Base-by-base conservation (phyloP, 1,284 basidiomycete genomes). In the Filobasidium uniguttulatum region DNA sequence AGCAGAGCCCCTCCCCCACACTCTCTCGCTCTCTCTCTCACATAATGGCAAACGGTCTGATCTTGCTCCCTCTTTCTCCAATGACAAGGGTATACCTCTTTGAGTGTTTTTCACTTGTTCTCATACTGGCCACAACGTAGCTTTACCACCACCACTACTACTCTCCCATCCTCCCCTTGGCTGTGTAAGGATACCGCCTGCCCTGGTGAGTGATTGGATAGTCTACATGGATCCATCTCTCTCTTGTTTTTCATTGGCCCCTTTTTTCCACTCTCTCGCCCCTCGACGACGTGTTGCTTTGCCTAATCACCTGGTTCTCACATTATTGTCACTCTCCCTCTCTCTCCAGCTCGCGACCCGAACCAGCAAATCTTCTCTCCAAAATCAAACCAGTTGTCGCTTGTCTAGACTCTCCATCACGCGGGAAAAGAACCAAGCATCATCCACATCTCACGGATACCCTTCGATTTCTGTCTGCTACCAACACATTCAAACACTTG, bases 331-430 rank as follows among this genome's bases (percentile, higher is more conserved):
- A 9, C 45, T n/a, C 25, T 22, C 19, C 26, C 45, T 34, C 22
- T 29, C 43, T 50, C 55, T 68, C 86, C 82, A 76, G 79, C 84
- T 89, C 86, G 85, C 85, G 86, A 88, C 86, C 85, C 86, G 86
- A 82, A 80, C 77, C 82, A 82, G 82, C 81, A n/a, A 75, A 77
- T 81, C 76, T 67, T 69, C 69, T 62, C 60, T 65, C 76, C 72
- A 66, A 68, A 40, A 47, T 35, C 61, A 58, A 57, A 55, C 60
- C 59, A 61, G 54, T 58, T 60, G 64, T 59, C 57, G 59, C 56
- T 57, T 57, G 62, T 59, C 57, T 59, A 59, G 59, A 59, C 61
- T 60, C 59, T 57, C 64, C 60, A 66, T 62, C 60, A 80, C 79
- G 77, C 78, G 77, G 71, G n/a, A 62, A 56, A 50, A 45, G 55